A percentile compares a stretch with the other conserved stretches of the same genome.
Conservation (phyloP, 2,329 filamentous ascomycete species). For the Raffaelea ambrosiae region DNA sequence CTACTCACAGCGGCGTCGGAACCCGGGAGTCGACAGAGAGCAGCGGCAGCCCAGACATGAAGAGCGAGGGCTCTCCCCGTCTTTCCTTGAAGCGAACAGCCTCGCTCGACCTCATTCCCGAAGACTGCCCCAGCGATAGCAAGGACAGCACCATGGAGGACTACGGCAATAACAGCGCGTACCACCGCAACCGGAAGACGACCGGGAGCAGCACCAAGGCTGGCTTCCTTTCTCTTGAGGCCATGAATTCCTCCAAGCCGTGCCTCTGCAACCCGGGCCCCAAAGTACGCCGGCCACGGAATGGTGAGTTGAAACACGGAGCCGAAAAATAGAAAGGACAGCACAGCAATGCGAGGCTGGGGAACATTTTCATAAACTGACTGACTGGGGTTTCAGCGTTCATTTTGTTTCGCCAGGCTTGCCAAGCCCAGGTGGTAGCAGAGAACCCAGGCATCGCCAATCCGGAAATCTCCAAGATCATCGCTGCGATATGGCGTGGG, state of each 20-base stretch:
- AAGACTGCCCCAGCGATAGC: background rate
- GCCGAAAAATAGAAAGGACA: background rate
- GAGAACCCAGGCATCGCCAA: conserved; percentile 86
- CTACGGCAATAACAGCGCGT: too few species aligned
- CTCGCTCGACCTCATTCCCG: background rate
- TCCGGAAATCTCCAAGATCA: conserved; percentile 95
- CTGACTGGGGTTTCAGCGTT: conserved; percentile 69
- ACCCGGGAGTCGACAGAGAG: background rate
- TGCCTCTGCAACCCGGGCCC: conserved; percentile 49
- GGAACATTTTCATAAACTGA: background rate
- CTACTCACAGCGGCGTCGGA: background rate
- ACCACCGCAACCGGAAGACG: background rate
- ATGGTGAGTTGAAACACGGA: conserved; percentile 35
- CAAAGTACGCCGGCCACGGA: conserved; percentile 50
- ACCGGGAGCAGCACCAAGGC: background rate
- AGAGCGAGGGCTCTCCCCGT: background rate
- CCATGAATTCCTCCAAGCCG: background rate
- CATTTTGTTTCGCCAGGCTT: conserved; percentile 91
- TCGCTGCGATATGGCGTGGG: conserved; percentile 83
- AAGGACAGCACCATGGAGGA: too few species aligned
- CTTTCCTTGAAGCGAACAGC: background rate
- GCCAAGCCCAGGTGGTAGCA: conserved; percentile 73
- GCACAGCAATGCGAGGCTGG: background rate
- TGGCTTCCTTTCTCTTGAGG: background rate
- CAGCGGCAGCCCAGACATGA: background rate